A percentile compares a stretch with the other conserved stretches of the same genome.
These are phyloP conservation scores for Hericium coralloides DNA, from an alignment of 768 basidiomycete genomes.

Conservation along the genomic window DNA sequence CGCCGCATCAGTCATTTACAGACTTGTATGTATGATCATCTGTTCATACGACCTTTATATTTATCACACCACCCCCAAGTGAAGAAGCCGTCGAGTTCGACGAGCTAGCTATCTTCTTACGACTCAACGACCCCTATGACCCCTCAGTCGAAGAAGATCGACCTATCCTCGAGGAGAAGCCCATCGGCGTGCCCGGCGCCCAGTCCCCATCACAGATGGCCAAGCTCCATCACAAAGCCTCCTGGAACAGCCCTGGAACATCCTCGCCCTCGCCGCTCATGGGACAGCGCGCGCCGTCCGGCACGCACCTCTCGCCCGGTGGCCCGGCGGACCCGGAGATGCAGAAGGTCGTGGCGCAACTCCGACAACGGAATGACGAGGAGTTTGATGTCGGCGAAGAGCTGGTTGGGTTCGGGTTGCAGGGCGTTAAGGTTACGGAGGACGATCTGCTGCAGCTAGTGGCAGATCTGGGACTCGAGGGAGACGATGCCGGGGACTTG, in stretches of 20 bases:
- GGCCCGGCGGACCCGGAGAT: background rate
- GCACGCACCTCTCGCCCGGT: background rate
- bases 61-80: constrained; percentile 26
- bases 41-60: constrained; percentile 3
- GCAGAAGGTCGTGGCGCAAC: constrained; percentile 1
- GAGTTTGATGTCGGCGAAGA: constrained; percentile 61
- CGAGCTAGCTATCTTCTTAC: constrained; percentile 63
- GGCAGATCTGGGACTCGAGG: constrained; percentile 66
- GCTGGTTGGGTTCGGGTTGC: constrained; percentile 60
- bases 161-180: constrained; percentile 43
- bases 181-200: constrained; percentile 78
- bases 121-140: constrained; percentile 64
- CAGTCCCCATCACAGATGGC: constrained; percentile 63
- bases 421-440: constrained; percentile 69
- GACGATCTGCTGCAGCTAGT: constrained; percentile 66
- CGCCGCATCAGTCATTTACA: constrained; percentile 45
- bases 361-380: constrained; percentile 35
- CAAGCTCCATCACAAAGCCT: constrained; percentile 62
- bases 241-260: constrained; percentile 33
- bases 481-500: constrained; percentile 69
- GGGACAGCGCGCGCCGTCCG: background rate
- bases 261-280: constrained; percentile 19
- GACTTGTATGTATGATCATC: constrained; percentile 50
- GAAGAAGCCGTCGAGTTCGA: constrained; percentile 80
- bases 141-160: constrained; percentile 48